Conservation (phyloP, 257 asterid genomes). For the Rhazya stricta region DNA sequence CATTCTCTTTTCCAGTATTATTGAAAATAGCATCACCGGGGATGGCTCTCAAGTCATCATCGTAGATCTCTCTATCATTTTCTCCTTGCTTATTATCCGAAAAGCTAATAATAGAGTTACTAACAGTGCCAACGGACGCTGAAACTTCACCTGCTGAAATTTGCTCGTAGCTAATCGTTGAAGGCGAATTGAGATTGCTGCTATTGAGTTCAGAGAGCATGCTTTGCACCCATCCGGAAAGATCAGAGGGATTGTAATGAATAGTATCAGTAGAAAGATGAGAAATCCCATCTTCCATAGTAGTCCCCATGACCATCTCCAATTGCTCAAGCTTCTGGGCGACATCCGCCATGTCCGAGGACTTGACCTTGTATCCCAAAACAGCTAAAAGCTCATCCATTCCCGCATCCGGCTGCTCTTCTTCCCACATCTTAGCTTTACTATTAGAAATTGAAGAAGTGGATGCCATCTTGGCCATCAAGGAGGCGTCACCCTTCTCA, state of each 20-base stretch:
- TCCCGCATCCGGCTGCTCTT: slow-evolving; percentile 53
- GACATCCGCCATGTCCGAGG: slow-evolving; percentile 79
- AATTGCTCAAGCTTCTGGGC: slow-evolving; percentile 69
- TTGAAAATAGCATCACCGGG: slow-evolving; percentile 64
- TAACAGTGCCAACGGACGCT: background rate
- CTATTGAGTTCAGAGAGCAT: slow-evolving; percentile 50
- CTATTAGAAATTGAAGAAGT: slow-evolving; percentile 16
- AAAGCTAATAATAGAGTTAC: slow-evolving; percentile 16
- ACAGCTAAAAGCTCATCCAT: slow-evolving; percentile 82
- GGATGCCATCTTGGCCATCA: background rate
- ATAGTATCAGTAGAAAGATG: slow-evolving; percentile 39
- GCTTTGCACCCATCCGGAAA: slow-evolving; percentile 66
- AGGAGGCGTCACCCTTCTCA: slow-evolving; percentile 23
- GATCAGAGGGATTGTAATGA: slow-evolving; percentile 73
- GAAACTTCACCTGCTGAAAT: slow-evolving; percentile 14
- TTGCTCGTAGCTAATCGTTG: slow-evolving; percentile 12
- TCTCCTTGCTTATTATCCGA: background rate
- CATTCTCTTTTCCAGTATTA: background rate
- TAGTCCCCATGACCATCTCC: slow-evolving; percentile 71
- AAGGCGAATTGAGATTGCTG: slow-evolving; percentile 17
- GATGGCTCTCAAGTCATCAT: slow-evolving; percentile 71
- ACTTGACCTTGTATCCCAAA: slow-evolving; percentile 68
- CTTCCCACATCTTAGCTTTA: slow-evolving; percentile 50
- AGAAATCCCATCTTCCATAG: slow-evolving; percentile 50
- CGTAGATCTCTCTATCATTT: slow-evolving; percentile 26